Percentiles rank a stretch among this genome's conserved stretches.
Evolutionary conservation across 2,329 filamentous ascomycete species (phyloP).

Genomic region (Seiridium unicorne): DNA sequence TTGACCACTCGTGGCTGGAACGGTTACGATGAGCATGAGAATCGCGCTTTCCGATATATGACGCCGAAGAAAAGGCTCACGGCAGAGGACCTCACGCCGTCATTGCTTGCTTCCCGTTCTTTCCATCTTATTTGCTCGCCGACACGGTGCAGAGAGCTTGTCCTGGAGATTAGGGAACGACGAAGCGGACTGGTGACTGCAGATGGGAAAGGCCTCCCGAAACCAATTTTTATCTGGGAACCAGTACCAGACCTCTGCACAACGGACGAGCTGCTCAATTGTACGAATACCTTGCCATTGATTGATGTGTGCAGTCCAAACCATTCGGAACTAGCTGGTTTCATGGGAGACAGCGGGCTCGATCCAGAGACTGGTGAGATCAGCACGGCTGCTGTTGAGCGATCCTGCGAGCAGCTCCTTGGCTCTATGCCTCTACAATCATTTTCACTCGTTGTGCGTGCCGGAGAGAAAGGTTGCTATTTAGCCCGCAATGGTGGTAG

Average conservation of each 20-base stretch:
- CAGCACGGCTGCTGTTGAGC: constrained; percentile 51
- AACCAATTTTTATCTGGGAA: constrained; percentile 88
- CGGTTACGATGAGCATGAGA: constrained; percentile 72
- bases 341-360: constrained; percentile 66
- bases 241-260: constrained; percentile 87
- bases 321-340: constrained; percentile 80
- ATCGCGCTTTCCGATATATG: constrained; percentile 78
- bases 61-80: constrained; percentile 84
- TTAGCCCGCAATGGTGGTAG: constrained; percentile 57
- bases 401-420: constrained; percentile 61
- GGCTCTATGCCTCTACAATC: constrained; percentile 63
- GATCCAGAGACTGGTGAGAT: constrained; percentile 55
- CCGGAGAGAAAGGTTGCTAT: constrained; percentile 71
- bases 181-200: constrained; percentile 38
- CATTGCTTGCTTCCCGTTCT: constrained; percentile 68
- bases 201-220: constrained; percentile 29
- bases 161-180: constrained; percentile 65
- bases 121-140: constrained; percentile 90
- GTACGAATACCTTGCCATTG: constrained; percentile 60
- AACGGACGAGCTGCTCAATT: constrained; percentile 64
- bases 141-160: constrained; percentile 71
- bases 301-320: constrained; percentile 75
- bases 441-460: constrained; percentile 67
- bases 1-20: constrained; percentile 93
- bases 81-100: constrained; percentile 64